These are phyloP conservation scores for Aspergillus quadricinctus DNA, from an alignment of 2,329 filamentous ascomycete species.

Conservation along the genomic window DNA sequence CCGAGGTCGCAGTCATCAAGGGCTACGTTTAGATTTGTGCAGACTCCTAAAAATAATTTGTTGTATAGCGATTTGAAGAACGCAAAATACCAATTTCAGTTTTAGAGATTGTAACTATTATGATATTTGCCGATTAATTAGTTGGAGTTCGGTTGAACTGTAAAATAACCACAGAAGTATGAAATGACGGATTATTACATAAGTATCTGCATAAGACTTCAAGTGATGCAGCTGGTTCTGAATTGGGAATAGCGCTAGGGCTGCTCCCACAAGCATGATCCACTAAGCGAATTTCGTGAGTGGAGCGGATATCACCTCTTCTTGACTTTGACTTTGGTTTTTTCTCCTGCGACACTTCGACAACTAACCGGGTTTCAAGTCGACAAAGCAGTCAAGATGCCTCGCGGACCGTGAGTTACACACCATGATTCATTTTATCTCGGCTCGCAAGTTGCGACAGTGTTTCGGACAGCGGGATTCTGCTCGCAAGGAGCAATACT, in stretches of 20 bases:
- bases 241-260: constrained; percentile 30
- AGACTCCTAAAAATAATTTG: constrained; percentile 2
- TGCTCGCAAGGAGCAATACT: background rate
- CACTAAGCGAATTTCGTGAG: constrained; percentile 31
- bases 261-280: constrained; percentile 23
- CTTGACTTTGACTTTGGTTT: constrained; percentile 17
- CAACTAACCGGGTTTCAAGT: constrained; percentile 34
- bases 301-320: constrained; percentile 18
- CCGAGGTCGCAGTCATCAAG: constrained; percentile 86
- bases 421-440: constrained; percentile 2
- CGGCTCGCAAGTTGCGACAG: background rate
- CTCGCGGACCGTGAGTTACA: constrained; percentile 55
- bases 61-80: constrained; percentile 12
- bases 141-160: background rate
- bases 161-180: background rate
- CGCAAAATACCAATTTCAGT: constrained; percentile 12
- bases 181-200: constrained; percentile 3
- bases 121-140: background rate
- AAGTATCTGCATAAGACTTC: background rate
- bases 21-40: constrained; percentile 61
- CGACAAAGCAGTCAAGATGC: constrained; percentile 48
- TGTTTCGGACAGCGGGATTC: background rate
- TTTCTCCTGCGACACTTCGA: constrained; percentile 33
- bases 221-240: background rate
- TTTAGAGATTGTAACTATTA: background rate